Evolutionary conservation across 2,329 filamentous ascomycete genomes (phyloP).

Genomic region (Fusarium sp.): DNA sequence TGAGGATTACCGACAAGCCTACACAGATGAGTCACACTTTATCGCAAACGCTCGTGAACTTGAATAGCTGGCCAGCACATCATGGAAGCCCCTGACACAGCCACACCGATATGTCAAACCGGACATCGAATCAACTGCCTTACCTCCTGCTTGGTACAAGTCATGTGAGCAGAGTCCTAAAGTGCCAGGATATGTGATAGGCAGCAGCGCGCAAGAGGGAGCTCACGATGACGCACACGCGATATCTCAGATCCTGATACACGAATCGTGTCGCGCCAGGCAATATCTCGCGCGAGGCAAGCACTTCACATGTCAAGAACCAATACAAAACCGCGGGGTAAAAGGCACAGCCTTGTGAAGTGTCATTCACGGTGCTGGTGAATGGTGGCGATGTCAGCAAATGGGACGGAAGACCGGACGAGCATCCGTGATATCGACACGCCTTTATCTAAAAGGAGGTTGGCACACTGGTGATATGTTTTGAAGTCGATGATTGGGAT

Average conservation of each 20-base stretch:
- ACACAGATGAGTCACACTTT: conserved; percentile 21
- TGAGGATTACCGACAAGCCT: background rate
- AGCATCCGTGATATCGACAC: conserved; percentile 30
- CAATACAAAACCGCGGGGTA: conserved; percentile 14
- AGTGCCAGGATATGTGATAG: conserved; percentile 19
- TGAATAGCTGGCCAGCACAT: conserved; percentile 4
- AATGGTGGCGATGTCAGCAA: conserved; percentile 7
- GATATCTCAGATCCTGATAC: background rate
- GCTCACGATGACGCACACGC: conserved; percentile 9
- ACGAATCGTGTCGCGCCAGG: conserved; percentile 6
- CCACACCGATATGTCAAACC: conserved; percentile 29
- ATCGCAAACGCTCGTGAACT: background rate
- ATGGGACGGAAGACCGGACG: conserved; percentile 8
- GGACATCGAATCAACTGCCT: conserved; percentile 6
- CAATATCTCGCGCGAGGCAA: conserved; percentile 2
- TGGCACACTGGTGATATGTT: background rate
- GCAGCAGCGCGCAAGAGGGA: conserved; percentile 30
- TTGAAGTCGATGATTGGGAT: conserved; percentile 3
- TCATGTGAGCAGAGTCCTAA: conserved; percentile 3
- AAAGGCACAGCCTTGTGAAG: conserved; percentile 15
- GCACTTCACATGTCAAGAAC: conserved; percentile 7
- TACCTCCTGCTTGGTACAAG: background rate
- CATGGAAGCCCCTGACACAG: conserved; percentile 12
- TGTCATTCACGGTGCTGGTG: conserved; percentile 23
- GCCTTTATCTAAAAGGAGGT: background rate